phyloP scores from a whole-genome alignment of 306 rosid genomes.

The Sphenostylis stenocarpa region DNA sequence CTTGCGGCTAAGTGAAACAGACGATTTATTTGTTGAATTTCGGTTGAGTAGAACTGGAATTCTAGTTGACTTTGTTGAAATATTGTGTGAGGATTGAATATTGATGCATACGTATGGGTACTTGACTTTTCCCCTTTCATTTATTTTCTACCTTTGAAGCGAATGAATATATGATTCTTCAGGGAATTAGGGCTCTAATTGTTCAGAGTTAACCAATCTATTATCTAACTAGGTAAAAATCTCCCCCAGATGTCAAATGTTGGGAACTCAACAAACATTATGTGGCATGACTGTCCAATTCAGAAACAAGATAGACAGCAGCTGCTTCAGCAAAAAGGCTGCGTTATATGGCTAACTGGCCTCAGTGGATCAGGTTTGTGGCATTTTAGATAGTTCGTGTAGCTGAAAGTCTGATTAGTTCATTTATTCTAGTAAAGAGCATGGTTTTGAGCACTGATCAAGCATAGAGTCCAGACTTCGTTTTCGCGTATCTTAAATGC shows the following conservation, averaged over 20 bases:
- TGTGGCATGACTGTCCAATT: constrained; percentile 83
- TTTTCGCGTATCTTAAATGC: background rate
- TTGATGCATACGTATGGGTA: background rate
- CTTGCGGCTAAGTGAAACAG: background rate
- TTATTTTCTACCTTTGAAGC: constrained; percentile 12
- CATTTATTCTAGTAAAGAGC: constrained; percentile 11
- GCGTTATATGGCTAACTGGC: constrained; percentile 98
- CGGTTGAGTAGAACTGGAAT: constrained; percentile 18
- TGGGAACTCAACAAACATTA: constrained; percentile 75
- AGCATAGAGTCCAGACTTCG: background rate
- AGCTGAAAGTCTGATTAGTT: constrained; percentile 5
- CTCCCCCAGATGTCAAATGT: constrained; percentile 50
- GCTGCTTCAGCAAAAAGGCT: constrained; percentile 87
- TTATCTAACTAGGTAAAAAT: constrained; percentile 55
- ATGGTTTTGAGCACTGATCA: background rate
- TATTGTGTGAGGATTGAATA: constrained; percentile 17
- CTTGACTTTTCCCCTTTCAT: constrained; percentile 5
- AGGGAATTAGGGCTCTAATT: constrained; percentile 37
- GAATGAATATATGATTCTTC: background rate
- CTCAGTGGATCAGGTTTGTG: constrained; percentile 98
- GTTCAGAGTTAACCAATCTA: constrained; percentile 14
- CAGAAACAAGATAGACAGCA: constrained; percentile 76
- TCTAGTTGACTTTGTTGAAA: constrained; percentile 11
- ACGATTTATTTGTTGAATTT: constrained; percentile 4
- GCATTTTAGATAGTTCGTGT: constrained; percentile 1